Evolutionary conservation across 2,329 filamentous ascomycete genomes (phyloP), one percentile per base, ranked within the genome.

Genomic region (Fusarium goolgardi): DNA sequence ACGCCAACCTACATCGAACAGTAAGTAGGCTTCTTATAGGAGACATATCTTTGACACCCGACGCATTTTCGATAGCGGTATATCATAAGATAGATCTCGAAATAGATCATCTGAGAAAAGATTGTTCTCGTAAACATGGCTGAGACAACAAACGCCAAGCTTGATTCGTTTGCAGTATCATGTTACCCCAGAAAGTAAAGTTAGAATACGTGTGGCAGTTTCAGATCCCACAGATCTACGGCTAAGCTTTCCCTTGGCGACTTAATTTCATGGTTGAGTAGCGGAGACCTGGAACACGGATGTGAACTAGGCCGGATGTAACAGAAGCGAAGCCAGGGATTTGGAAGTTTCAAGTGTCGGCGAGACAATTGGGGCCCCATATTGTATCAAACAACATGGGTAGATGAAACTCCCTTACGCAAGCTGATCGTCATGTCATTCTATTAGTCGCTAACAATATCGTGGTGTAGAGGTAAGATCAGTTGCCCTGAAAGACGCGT

Each of bases 201-300:
- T 35, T n/a, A 25, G 10, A 23, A 13, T 20, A 25, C 35, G 44
- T 53, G 41, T 47, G 20, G 45, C 31, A 54, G 31, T 41, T 59
- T 34, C 29, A 40, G n/a, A 64, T 49, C 34, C 37, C 39, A 41
- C 10, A 35, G 61, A 65, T 64, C 35, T 37, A 18, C 32, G 25
- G 31, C 47, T 18, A 63, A 63, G 60, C 60, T 63, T 63, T 63
- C 32, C 35, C 59, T 63, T 50, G 59, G 60, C 60, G 44, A 44
- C 31, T 25, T 7, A 18, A 16, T 34, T 11, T 21, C 6, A 32
- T 20, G 16, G 41, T 63, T 25, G 40, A 31, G 34, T 21, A n/a
- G 1, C 10, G 7, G 11, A 27, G 10, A 5, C 11, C 32, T 39
- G 47, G 47, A 25, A 51, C 47, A 29, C 47, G 47, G 47, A 51